Percentiles rank a stretch among this genome's conserved stretches.
Evolutionary conservation across 192 early-diverging fungal species (phyloP).

Genomic region (Rhizoclosmatium sp.): DNA sequence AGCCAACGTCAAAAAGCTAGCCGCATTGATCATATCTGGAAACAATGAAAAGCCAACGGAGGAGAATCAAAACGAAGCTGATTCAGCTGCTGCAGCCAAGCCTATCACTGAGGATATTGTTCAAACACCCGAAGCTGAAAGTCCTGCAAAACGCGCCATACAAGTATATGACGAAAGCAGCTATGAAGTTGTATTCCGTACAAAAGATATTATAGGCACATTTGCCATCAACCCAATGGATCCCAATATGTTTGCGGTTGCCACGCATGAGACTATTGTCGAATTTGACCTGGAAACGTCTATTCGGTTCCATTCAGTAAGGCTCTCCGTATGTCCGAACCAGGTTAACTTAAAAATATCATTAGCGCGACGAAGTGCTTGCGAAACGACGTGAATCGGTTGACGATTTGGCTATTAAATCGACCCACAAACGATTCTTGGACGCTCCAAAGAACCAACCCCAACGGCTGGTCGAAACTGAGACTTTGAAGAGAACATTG

Average conservation of each 20-base stretch:
- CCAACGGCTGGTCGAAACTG: conserved; percentile 1
- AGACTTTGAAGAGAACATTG: conserved; percentile 51
- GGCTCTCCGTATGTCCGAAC: conserved; percentile 7
- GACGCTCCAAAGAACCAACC: not conserved
- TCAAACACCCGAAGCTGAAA: not conserved
- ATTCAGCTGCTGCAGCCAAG: not conserved
- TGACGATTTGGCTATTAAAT: conserved; percentile 45
- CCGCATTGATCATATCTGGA: conserved; percentile 33
- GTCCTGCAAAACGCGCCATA: conserved; percentile 3
- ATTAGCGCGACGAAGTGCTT: conserved; percentile 26
- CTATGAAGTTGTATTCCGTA: conserved; percentile 39
- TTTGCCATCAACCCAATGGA: conserved; percentile 61
- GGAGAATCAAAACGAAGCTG: not conserved
- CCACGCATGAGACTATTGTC: conserved; percentile 66
- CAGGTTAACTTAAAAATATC: not conserved
- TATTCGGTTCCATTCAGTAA: conserved; percentile 49
- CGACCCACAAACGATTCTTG: conserved; percentile 15
- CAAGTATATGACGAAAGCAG: conserved; percentile 26
- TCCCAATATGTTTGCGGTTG: conserved; percentile 68
- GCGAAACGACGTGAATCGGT: conserved; percentile 42
- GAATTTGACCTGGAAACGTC: conserved; percentile 74
- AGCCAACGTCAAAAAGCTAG: conserved; percentile 42
- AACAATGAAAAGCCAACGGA: not conserved
- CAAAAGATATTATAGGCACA: conserved; percentile 52
- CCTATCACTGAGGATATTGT: not conserved